Conservation (phyloP, 140 eudicot species). For the Flaveria floridana region DNA sequence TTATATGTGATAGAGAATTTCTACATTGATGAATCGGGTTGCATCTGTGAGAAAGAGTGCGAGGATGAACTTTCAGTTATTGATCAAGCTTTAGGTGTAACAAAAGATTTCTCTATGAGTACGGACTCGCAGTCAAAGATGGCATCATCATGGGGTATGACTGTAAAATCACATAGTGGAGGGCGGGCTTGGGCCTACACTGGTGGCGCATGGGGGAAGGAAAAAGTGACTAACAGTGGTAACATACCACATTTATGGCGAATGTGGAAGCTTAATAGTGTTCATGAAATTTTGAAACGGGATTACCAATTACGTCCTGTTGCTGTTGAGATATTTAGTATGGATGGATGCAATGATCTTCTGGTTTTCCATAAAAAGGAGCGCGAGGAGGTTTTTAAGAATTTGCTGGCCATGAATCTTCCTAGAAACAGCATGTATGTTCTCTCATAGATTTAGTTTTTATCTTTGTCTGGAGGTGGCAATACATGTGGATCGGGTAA, state of each 20-base stretch:
- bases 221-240: constrained; percentile 68
- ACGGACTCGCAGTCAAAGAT: constrained; percentile 74
- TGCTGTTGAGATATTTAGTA: constrained; percentile 93
- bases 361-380: constrained; percentile 95
- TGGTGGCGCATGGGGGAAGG: constrained; percentile 99
- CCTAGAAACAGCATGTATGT: constrained; percentile 97
- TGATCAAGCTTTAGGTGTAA: constrained; percentile 98
- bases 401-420: constrained; percentile 83
- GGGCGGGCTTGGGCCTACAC: constrained; percentile 98
- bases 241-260: constrained; percentile 91
- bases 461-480: constrained; percentile 1
- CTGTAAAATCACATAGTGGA: constrained; percentile 56
- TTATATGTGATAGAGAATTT: constrained; percentile 86
- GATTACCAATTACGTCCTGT: constrained; percentile 99
- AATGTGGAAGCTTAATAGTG: constrained; percentile 98
- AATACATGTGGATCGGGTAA: constrained; percentile 10
- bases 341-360: constrained; percentile 99
- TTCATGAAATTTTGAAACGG: constrained; percentile 93
- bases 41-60: constrained; percentile 90
- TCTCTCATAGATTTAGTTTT: background rate
- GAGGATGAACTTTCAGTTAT: constrained; percentile 90
- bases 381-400: constrained; percentile 90
- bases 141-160: constrained; percentile 75
- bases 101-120: constrained; percentile 69
- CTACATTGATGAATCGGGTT: constrained; percentile 82